phyloP scores from a whole-genome alignment of 306 rosid species.

The Hippophae gyantsensis region DNA sequence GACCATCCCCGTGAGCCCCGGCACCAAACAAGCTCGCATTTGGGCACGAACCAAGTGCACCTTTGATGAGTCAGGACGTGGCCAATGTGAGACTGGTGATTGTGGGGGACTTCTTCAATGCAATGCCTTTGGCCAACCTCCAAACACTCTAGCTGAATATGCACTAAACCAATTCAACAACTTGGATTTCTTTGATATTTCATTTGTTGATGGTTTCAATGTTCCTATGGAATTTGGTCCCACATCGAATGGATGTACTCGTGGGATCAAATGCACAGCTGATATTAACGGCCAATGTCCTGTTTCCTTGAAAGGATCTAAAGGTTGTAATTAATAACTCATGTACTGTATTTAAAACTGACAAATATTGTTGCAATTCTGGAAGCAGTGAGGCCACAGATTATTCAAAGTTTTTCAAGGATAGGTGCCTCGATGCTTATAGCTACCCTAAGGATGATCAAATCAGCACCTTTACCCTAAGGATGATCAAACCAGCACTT shows the following conservation, averaged over 20 bases:
- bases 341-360: constrained; percentile 26
- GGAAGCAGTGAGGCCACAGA: constrained; percentile 15
- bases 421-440: constrained; percentile 14
- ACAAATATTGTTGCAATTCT: constrained; percentile 24
- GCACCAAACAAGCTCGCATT: constrained; percentile 12
- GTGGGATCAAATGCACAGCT: constrained; percentile 12
- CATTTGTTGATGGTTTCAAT: constrained; percentile 29
- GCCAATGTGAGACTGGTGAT: constrained; percentile 23
- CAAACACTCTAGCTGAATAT: constrained; percentile 27
- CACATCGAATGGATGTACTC: constrained; percentile 3
- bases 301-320: background rate
- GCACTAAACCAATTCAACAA: constrained; percentile 23
- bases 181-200: too few species aligned
- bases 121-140: constrained; percentile 16
- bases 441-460: too few species aligned
- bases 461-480: too few species aligned
- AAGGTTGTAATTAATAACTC: constrained; percentile 30
- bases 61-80: constrained; percentile 15
- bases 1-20: constrained; percentile 8
- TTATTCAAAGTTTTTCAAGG: constrained; percentile 23
- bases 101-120: constrained; percentile 20
- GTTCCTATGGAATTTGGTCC: constrained; percentile 27
- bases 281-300: constrained; percentile 22
- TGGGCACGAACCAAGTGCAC: constrained; percentile 18
- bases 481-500: too few species aligned